These are phyloP conservation scores for Elasticomyces elasticus DNA, from an alignment of 495 filamentous ascomycete species.

Conservation along the genomic window DNA sequence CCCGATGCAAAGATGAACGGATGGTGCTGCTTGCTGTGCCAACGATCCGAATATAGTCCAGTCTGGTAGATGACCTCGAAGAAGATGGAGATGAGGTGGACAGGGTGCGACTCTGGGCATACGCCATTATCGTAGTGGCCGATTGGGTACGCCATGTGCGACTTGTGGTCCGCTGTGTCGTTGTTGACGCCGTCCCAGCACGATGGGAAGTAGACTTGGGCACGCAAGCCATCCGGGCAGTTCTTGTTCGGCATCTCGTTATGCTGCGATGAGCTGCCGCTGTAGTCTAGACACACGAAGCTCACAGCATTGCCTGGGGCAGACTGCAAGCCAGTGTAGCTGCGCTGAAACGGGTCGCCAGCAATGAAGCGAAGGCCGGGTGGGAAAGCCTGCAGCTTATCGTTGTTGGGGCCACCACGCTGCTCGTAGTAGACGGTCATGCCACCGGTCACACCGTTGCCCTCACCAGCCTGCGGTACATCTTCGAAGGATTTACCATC, in stretches of 20 bases:
- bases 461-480: constrained; percentile 56
- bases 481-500: constrained; percentile 47
- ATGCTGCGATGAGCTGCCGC: constrained; percentile 28
- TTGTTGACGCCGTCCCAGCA: constrained; percentile 38
- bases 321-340: constrained; percentile 32
- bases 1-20: constrained; percentile 57
- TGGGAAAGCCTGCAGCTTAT: constrained; percentile 58
- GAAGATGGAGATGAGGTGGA: constrained; percentile 54
- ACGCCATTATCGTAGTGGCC: constrained; percentile 38
- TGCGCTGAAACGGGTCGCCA: constrained; percentile 48
- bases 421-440: constrained; percentile 61
- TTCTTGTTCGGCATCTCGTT: constrained; percentile 40
- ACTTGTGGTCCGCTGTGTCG: constrained; percentile 46
- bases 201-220: constrained; percentile 47
- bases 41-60: constrained; percentile 43
- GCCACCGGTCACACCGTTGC: constrained; percentile 28
- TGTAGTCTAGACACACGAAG: constrained; percentile 46
- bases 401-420: constrained; percentile 48
- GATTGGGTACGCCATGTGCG: constrained; percentile 49
- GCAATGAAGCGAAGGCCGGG: constrained; percentile 64
- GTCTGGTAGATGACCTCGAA: constrained; percentile 60
- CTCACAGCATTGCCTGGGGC: constrained; percentile 37
- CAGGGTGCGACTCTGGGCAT: constrained; percentile 51
- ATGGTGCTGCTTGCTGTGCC: constrained; percentile 45
- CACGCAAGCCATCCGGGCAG: constrained; percentile 52